These are phyloP conservation scores for Pulveroboletus sp. DNA, from an alignment of 768 basidiomycete species.

Conservation along the genomic window DNA sequence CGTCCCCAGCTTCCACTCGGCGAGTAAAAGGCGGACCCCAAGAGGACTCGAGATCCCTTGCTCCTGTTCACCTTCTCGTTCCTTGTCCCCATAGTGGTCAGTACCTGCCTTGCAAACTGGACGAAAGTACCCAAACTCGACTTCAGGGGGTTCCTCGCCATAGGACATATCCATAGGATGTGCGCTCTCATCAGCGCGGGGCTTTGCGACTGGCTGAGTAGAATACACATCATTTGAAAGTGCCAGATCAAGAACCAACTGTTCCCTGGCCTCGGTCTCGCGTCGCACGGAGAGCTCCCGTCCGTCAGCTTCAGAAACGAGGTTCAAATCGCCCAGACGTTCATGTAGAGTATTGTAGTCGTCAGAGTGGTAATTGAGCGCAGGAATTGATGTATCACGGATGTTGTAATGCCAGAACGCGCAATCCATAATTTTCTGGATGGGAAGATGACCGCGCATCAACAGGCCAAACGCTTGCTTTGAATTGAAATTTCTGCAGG, in stretches of 20 bases:
- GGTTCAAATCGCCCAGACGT: slow-evolving; percentile 41
- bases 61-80: slow-evolving; percentile 13
- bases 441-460: slow-evolving; percentile 43
- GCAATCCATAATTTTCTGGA: slow-evolving; percentile 33
- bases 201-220: slow-evolving; percentile 35
- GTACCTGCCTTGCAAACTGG: slow-evolving; percentile 38
- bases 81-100: slow-evolving; percentile 28
- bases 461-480: slow-evolving; percentile 51
- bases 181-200: slow-evolving; percentile 4
- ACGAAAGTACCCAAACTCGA: slow-evolving; percentile 59
- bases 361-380: slow-evolving; percentile 37
- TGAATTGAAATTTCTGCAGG: slow-evolving; percentile 49
- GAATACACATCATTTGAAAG: slow-evolving; percentile 59
- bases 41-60: slow-evolving; percentile 35
- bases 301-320: slow-evolving; percentile 36
- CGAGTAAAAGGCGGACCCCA: slow-evolving; percentile 60
- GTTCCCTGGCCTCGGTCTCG: slow-evolving; percentile 55
- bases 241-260: slow-evolving; percentile 59
- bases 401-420: slow-evolving; percentile 57
- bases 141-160: slow-evolving; percentile 49
- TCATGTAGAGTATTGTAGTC: slow-evolving; percentile 37
- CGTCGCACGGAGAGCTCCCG: slow-evolving; percentile 39
- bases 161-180: slow-evolving; percentile 45
- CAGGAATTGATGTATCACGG: slow-evolving; percentile 38
- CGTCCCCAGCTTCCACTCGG: slow-evolving; percentile 61